phyloP scores from a whole-genome alignment of 2,329 filamentous ascomycete species.

The Aspergillus terreus region DNA sequence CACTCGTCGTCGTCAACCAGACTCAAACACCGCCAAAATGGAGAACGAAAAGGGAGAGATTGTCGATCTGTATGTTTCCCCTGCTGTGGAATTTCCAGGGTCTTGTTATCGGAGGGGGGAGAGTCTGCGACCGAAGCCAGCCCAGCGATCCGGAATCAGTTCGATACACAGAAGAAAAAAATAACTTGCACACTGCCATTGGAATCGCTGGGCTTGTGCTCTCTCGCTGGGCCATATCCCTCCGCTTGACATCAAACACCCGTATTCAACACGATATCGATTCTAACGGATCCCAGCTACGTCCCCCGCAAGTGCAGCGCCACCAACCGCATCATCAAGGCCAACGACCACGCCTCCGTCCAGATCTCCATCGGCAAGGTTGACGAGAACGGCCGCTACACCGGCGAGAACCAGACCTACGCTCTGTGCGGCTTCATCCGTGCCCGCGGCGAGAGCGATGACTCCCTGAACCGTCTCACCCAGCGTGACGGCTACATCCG shows the following conservation, averaged over 20 bases:
- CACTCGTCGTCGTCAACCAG: constrained; percentile 34
- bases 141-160: no score
- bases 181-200: no score
- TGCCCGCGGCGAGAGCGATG: constrained; percentile 96
- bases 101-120: not conserved
- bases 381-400: constrained; percentile 96
- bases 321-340: constrained; percentile 99
- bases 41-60: constrained; percentile 99
- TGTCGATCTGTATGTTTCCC: constrained; percentile 83
- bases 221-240: no score
- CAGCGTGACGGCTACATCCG: constrained; percentile 97
- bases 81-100: constrained; percentile 5
- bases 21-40: constrained; percentile 64
- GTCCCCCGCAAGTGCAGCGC: constrained; percentile 98
- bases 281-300: constrained; percentile 59
- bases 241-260: not conserved
- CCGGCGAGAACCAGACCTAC: constrained; percentile 96
- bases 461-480: constrained; percentile 89
- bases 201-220: no score
- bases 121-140: not conserved
- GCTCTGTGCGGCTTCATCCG: constrained; percentile 97
- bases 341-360: constrained; percentile 98
- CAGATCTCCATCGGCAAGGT: constrained; percentile 98
- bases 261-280: constrained; percentile 9
- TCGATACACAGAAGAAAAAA: no score